Evolutionary conservation across 2,329 filamentous ascomycete genomes (phyloP), one percentile per base, ranked within the genome.

Genomic region (Colletotrichum somersetense): DNA sequence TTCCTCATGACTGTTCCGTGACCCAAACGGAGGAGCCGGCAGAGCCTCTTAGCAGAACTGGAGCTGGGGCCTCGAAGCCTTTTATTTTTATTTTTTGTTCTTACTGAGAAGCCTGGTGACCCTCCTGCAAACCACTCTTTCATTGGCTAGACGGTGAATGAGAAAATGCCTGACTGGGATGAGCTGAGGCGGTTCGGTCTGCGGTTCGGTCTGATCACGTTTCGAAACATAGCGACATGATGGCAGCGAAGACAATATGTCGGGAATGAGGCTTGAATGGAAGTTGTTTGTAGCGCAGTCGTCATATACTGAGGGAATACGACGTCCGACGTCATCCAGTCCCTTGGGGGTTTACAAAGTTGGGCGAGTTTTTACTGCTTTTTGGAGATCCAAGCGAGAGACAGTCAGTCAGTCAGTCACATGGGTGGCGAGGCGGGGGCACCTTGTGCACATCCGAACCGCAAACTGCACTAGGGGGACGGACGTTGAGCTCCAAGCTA

Each of bases 401-500:
- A 30, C 30, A 30, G 30, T 30, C 18, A 67, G 38, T 26, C 44
- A 26, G 26, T 26, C 26, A 35, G 59, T 70, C 70, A 70, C 66
- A 72, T 72, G 66, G 66, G 64, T 72, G 70, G 62, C 35, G 40
- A 44, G 62, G 69, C 69, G 35, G 35, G 70, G 66, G 66, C 59
- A 42, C 8, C 52, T 26, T 14, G 38, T 30, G 56, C 56, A 33
- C 26, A 56, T 23, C 23, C 20, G 40, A 61, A 65, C 66, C 33
- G 70, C 65, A 14, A 44, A 44, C 11, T 10, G 55, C 61, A 69
- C 69, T 55, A 61, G 59, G n/a, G 18, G 42, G 18, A n/a, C 16
- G 18, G 16, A 26, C 52, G 40, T 35, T 40, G 63, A 59, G 35
- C 64, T 56, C 53, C 35, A 14, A 67, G 52, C 58, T 30, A 35